phyloP scores from a whole-genome alignment of 352 stramenopile species.

The Globisporangium irregulare region DNA sequence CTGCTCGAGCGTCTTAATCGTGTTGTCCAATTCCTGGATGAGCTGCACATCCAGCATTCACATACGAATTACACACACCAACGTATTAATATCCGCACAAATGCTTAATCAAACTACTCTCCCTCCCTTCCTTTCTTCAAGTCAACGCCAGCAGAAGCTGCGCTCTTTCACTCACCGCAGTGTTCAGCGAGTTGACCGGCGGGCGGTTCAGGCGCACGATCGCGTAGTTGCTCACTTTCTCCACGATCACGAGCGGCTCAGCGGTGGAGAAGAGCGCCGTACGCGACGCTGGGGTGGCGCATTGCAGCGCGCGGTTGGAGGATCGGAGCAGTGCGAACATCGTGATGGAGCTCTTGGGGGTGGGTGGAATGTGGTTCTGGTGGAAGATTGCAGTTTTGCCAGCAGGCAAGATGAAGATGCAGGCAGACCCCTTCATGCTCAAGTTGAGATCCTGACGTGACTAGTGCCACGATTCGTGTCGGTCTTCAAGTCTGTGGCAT shows the following conservation, averaged over 20 bases:
- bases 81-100: not conserved
- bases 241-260: slow-evolving; percentile 64
- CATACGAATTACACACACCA: not conserved
- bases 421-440: not conserved
- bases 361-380: slow-evolving; percentile 14
- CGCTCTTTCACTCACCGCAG: slow-evolving; percentile 30
- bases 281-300: slow-evolving; percentile 7
- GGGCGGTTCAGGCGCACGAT: slow-evolving; percentile 78
- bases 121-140: not conserved
- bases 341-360: slow-evolving; percentile 4
- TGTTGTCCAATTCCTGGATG: slow-evolving; percentile 61
- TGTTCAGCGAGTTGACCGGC: slow-evolving; percentile 83
- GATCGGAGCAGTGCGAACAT: slow-evolving; percentile 19
- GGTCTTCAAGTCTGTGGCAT: not conserved
- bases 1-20: slow-evolving; percentile 67
- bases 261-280: slow-evolving; percentile 28
- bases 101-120: not conserved
- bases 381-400: not conserved
- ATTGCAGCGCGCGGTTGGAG: slow-evolving; percentile 5
- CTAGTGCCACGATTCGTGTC: slow-evolving; percentile 17
- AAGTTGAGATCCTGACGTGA: slow-evolving; percentile 39
- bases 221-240: slow-evolving; percentile 70
- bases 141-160: not conserved
- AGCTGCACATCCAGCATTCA: slow-evolving; percentile 30
- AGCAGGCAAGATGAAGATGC: not conserved